Conservation (phyloP, 1,284 basidiomycete species). For the Leccinum solheimii region DNA sequence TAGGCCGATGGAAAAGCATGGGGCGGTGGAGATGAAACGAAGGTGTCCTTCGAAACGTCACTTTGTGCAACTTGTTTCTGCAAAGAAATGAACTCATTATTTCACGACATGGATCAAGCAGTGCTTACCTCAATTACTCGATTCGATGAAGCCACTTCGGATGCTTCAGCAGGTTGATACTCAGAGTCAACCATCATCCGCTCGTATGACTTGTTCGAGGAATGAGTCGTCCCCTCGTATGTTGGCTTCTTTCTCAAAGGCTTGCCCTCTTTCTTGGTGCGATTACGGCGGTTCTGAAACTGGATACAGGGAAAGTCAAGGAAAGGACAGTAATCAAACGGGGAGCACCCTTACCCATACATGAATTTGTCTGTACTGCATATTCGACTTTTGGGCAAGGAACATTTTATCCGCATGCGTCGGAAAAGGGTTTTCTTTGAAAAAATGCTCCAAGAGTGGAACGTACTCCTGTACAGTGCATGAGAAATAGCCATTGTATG, state of each 20-base stretch:
- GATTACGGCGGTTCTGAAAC: slow-evolving; percentile 29
- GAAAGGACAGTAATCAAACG: no score
- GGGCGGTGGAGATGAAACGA: slow-evolving; percentile 12
- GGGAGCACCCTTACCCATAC: neutral
- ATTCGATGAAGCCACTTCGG: neutral
- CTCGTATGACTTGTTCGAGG: neutral
- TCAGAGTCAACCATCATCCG: neutral
- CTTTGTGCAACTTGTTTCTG: neutral
- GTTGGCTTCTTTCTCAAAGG: slow-evolving; percentile 1
- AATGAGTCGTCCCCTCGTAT: neutral
- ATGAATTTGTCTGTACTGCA: neutral
- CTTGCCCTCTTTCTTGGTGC: slow-evolving; percentile 14
- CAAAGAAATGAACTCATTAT: neutral
- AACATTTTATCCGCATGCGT: neutral
- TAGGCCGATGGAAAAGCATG: slow-evolving; percentile 25
- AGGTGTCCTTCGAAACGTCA: neutral
- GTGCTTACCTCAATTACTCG: neutral
- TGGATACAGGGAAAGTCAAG: neutral
- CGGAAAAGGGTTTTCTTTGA: no score
- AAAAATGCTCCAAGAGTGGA: no score
- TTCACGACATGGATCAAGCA: neutral
- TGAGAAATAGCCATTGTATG: no score
- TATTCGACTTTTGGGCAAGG: neutral
- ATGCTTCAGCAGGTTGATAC: accelerated
- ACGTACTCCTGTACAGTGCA: no score